Conservation (phyloP, 139 green algal species). For the Astrephomene gubernaculifera region DNA sequence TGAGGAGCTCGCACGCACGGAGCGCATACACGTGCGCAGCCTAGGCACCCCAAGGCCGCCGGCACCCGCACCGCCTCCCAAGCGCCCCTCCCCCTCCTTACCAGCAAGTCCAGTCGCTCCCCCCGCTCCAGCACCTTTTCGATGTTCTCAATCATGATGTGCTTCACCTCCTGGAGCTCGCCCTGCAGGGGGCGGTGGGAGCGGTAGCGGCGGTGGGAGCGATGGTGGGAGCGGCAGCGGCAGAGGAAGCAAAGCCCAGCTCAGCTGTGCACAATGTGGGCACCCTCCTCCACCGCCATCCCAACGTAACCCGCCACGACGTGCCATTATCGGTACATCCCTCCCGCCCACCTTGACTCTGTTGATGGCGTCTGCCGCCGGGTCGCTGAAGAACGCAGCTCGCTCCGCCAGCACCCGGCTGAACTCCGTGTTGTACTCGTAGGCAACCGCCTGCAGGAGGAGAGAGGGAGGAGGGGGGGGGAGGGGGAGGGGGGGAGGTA, state of each 20-base stretch:
- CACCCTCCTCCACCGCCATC: too few species aligned
- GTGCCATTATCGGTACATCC: not conserved
- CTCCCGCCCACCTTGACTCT: slow-evolving; percentile 72
- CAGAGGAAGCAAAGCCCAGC: too few species aligned
- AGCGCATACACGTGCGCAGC: too few species aligned
- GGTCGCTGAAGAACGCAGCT: slow-evolving; percentile 86
- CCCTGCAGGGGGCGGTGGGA: slow-evolving; percentile 37
- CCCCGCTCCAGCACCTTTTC: slow-evolving; percentile 74
- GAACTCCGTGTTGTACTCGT: slow-evolving; percentile 91
- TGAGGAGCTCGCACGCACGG: too few species aligned
- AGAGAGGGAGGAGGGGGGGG: too few species aligned
- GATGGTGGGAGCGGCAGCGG: too few species aligned
- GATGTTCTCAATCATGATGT: slow-evolving; percentile 87
- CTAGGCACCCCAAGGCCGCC: too few species aligned
- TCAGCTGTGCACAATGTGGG: too few species aligned
- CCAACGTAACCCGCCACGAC: too few species aligned
- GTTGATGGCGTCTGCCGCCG: slow-evolving; percentile 84
- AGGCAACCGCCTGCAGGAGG: slow-evolving; percentile 89
- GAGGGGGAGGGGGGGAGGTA: too few species aligned
- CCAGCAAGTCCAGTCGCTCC: slow-evolving; percentile 71
- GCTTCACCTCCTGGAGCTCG: slow-evolving; percentile 72
- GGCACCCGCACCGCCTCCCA: too few species aligned
- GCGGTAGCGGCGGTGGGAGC: not conserved
- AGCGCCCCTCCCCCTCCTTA: too few species aligned
- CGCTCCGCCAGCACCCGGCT: slow-evolving; percentile 76